phyloP scores from a whole-genome alignment of 2,329 filamentous ascomycete genomes.

The Emergomyces pasteurianus region DNA sequence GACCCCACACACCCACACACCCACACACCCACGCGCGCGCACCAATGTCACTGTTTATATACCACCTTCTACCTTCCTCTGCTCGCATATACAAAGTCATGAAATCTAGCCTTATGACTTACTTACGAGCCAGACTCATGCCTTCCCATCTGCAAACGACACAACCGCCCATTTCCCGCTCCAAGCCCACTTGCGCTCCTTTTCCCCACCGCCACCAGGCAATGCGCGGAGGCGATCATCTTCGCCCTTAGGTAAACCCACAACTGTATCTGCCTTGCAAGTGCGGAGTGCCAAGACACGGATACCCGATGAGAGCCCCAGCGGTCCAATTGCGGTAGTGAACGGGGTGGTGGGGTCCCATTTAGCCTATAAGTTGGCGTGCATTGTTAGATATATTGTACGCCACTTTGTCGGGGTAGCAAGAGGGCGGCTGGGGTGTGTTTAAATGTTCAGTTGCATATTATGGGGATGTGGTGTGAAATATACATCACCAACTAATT shows the following conservation, averaged over 20 bases:
- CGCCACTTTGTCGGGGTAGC: background rate
- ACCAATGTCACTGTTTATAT: background rate
- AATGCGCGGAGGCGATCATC: conserved; percentile 65
- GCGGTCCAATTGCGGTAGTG: conserved; percentile 66
- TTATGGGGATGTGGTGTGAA: background rate
- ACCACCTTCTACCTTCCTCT: background rate
- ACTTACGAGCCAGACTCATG: conserved; percentile 7
- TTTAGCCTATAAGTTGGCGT: conserved; percentile 39
- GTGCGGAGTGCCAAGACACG: conserved; percentile 81
- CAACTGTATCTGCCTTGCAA: conserved; percentile 93
- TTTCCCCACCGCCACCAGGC: conserved; percentile 58
- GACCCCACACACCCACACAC: background rate
- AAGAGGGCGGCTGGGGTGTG: background rate
- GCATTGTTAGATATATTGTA: background rate
- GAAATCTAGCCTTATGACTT: background rate
- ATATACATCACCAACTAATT: conserved; percentile 77
- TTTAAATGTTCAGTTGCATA: background rate
- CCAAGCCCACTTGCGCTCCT: conserved; percentile 80
- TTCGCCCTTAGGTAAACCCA: conserved; percentile 67
- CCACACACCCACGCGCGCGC: background rate
- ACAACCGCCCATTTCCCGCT: conserved; percentile 95
- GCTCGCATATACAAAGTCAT: background rate
- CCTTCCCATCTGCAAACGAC: conserved; percentile 63
- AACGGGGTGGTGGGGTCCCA: conserved; percentile 90
- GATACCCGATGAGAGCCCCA: conserved; percentile 70